Percentiles rank a stretch among this genome's conserved stretches.
Conservation (phyloP, 2,329 filamentous ascomycete genomes). For the Ceratocystis papillata region DNA sequence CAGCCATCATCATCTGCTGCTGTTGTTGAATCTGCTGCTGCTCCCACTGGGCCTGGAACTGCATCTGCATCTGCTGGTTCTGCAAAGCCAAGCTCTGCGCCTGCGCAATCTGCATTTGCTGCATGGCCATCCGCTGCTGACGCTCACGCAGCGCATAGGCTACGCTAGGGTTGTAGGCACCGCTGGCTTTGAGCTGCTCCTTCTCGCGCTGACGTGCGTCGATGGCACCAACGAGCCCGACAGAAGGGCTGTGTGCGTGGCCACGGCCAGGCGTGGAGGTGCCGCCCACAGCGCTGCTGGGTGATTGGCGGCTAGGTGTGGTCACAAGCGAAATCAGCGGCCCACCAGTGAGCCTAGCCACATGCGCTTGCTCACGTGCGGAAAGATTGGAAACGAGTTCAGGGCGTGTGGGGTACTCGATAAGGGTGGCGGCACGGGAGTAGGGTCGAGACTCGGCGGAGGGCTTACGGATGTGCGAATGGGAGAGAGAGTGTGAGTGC, state of each 20-base stretch:
- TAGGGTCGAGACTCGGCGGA: constrained; percentile 34
- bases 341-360: constrained; percentile 69
- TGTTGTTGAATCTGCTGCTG: constrained; percentile 26
- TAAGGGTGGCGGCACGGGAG: constrained; percentile 40
- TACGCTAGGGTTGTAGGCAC: constrained; percentile 57
- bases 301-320: not conserved
- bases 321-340: constrained; percentile 55
- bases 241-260: constrained; percentile 2
- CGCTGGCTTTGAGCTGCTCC: constrained; percentile 52
- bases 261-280: constrained; percentile 28
- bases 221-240: constrained; percentile 66
- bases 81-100: constrained; percentile 30
- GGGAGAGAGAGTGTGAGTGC: constrained; percentile 31
- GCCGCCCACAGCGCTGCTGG: constrained; percentile 1
- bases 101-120: constrained; percentile 23
- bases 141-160: constrained; percentile 62
- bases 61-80: constrained; percentile 30
- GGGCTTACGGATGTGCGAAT: constrained; percentile 38
- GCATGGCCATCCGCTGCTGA: constrained; percentile 39
- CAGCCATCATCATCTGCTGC: constrained; percentile 26
- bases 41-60: constrained; percentile 31
- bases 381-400: constrained; percentile 55
- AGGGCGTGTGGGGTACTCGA: constrained; percentile 45
- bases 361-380: constrained; percentile 76
- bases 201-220: constrained; percentile 70